A percentile compares a stretch with the other conserved stretches of the same genome.
phyloP scores from a whole-genome alignment of 2,329 filamentous ascomycete species.

The Phialocephala sp. region DNA sequence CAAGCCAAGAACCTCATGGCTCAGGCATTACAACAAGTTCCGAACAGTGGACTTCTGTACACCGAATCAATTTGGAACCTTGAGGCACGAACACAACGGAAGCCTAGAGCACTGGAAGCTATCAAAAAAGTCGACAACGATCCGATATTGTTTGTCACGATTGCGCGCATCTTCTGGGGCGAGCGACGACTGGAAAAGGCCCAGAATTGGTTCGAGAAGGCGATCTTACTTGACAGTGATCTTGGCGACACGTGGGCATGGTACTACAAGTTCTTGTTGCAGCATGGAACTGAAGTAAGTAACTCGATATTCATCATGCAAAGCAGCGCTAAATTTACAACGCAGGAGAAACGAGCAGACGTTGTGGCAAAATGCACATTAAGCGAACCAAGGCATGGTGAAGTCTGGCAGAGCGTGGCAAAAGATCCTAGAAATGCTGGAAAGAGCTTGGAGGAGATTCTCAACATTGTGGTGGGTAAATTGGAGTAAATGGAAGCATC shows the following conservation, averaged over 20 bases:
- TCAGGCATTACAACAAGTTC: constrained; percentile 88
- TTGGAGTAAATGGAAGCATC: constrained; percentile 35
- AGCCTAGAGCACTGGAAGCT: constrained; percentile 87
- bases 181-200: constrained; percentile 93
- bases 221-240: constrained; percentile 85
- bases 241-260: constrained; percentile 95
- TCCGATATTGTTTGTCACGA: constrained; percentile 84
- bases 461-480: constrained; percentile 74
- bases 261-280: constrained; percentile 92
- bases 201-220: constrained; percentile 97
- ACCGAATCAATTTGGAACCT: constrained; percentile 95
- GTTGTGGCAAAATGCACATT: constrained; percentile 80
- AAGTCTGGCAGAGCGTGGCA: constrained; percentile 84
- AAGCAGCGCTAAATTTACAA: constrained; percentile 21
- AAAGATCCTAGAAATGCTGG: constrained; percentile 86
- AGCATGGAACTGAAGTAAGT: constrained; percentile 82
- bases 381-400: constrained; percentile 89
- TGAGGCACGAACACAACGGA: constrained; percentile 88
- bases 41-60: constrained; percentile 87
- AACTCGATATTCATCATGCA: constrained; percentile 3
- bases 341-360: constrained; percentile 81
- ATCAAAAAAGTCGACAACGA: constrained; percentile 98
- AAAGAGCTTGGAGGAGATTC: constrained; percentile 77
- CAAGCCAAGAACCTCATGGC: constrained; percentile 95
- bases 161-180: constrained; percentile 94